Evolutionary conservation across 208 protist species (phyloP).

Genomic region (Strigomonas galati): DNA sequence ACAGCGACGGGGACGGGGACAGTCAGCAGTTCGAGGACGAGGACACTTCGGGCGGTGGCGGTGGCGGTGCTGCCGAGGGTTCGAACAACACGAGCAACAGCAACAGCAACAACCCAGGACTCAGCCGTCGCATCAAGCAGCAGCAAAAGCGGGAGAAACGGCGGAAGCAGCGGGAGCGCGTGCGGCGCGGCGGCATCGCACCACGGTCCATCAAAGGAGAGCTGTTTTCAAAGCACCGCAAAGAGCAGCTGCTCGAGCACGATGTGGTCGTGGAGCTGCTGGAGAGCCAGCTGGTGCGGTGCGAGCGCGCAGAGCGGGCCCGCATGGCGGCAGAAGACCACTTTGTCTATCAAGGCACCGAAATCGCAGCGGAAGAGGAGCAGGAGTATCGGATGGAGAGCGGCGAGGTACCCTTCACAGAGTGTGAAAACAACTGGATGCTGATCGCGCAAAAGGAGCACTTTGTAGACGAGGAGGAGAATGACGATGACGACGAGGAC

Average conservation of each 20-base stretch:
- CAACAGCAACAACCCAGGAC: too few species aligned
- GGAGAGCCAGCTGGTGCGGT: constrained; percentile 42
- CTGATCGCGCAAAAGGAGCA: constrained; percentile 1
- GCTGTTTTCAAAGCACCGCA: background rate
- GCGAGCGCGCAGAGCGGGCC: constrained; percentile 55
- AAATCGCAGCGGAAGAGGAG: constrained; percentile 9
- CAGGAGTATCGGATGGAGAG: background rate
- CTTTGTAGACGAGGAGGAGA: background rate
- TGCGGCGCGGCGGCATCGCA: background rate
- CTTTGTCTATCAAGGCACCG: constrained; percentile 12
- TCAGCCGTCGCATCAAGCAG: background rate
- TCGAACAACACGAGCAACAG: too few species aligned
- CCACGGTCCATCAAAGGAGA: constrained; percentile 7
- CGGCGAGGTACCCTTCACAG: constrained; percentile 1
- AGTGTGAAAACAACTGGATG: constrained; percentile 8
- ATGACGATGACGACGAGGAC: background rate
- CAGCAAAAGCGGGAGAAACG: constrained; percentile 5
- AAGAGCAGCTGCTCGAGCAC: constrained; percentile 29
- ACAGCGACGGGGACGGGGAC: constrained; percentile 34
- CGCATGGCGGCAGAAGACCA: constrained; percentile 60
- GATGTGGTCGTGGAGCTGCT: constrained; percentile 62
- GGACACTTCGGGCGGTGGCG: too few species aligned
- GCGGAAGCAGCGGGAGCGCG: background rate
- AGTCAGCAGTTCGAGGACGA: too few species aligned
- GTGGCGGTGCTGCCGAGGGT: too few species aligned